A percentile compares a stretch with the other conserved stretches of the same genome.
Conservation (phyloP, 2,329 filamentous ascomycete genomes). For the Pestalotiopsis sp. region DNA sequence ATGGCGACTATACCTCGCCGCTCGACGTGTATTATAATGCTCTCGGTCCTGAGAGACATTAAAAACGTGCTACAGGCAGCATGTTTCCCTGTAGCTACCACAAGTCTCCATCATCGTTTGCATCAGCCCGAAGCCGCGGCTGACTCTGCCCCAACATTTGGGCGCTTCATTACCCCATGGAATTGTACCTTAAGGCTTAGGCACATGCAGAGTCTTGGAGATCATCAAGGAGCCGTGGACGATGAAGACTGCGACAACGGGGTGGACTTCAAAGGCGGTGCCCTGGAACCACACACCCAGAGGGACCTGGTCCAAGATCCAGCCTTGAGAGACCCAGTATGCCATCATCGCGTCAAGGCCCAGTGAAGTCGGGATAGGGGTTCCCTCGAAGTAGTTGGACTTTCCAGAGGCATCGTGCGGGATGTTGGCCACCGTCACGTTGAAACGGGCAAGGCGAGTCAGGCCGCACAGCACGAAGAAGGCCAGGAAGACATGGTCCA, state of each 20-base stretch:
- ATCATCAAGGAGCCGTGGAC: constrained; percentile 94
- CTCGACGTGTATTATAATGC: neutral
- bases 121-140: neutral
- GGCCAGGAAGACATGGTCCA: constrained; percentile 79
- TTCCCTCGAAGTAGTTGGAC: constrained; percentile 94
- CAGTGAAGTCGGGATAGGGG: constrained; percentile 90
- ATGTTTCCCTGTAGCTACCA: neutral
- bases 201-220: constrained; percentile 91
- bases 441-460: constrained; percentile 93
- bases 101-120: neutral
- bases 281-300: constrained; percentile 70
- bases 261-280: constrained; percentile 79
- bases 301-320: constrained; percentile 79
- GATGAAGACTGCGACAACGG: constrained; percentile 77
- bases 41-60: neutral
- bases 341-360: constrained; percentile 83
- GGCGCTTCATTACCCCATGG: neutral
- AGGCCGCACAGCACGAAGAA: constrained; percentile 96
- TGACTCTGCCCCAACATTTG: neutral
- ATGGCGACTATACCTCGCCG: neutral
- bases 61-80: neutral
- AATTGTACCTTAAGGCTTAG: constrained; percentile 68
- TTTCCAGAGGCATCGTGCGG: constrained; percentile 93
- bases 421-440: constrained; percentile 86
- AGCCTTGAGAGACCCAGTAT: constrained; percentile 82